Conservation (phyloP, 352 stramenopile species). For the Phytophthora sp. region DNA sequence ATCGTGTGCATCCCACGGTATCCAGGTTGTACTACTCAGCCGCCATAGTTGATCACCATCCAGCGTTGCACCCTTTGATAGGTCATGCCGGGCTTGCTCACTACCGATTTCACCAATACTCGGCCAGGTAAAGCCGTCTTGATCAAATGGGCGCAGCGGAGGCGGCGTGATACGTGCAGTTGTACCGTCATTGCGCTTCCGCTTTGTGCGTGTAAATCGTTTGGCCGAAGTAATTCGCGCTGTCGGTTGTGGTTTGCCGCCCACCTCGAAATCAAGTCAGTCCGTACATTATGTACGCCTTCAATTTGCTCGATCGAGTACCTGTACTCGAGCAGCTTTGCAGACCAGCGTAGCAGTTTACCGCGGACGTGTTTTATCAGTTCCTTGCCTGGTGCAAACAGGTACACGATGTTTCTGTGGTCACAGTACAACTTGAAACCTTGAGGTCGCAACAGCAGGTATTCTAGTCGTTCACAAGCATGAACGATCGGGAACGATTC, state of each 20-base stretch:
- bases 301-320: slow-evolving; percentile 26
- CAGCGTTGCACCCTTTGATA: background rate
- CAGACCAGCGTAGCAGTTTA: slow-evolving; percentile 9
- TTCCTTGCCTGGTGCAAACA: background rate
- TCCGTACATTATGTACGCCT: slow-evolving; percentile 15
- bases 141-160: background rate
- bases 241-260: background rate
- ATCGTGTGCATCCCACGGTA: background rate
- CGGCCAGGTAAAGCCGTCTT: background rate
- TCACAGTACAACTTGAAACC: slow-evolving; percentile 9
- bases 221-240: background rate
- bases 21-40: slow-evolving; percentile 5
- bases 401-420: slow-evolving; percentile 13
- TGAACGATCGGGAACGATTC: slow-evolving; percentile 9
- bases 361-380: background rate
- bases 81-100: background rate
- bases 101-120: slow-evolving; percentile 2
- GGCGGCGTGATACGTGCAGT: background rate
- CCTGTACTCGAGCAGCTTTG: slow-evolving; percentile 10
- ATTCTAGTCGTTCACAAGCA: background rate
- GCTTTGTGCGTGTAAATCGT: background rate
- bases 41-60: background rate
- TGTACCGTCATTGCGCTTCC: background rate
- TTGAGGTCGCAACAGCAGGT: slow-evolving; percentile 5
- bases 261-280: slow-evolving; percentile 16